phyloP scores from a whole-genome alignment of 306 rosid genomes.

The Fagus sylvatica region DNA sequence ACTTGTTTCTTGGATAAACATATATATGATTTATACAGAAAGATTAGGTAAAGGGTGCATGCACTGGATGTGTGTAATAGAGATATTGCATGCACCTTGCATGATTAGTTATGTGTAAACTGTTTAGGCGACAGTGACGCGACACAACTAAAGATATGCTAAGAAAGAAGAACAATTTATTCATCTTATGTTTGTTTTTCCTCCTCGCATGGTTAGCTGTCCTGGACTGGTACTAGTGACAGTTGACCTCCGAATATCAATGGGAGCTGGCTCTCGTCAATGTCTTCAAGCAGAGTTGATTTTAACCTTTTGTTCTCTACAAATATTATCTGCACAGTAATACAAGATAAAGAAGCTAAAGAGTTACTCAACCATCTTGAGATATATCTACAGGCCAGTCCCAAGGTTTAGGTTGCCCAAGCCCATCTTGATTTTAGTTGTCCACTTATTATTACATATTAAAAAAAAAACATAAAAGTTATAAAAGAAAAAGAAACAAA shows the following conservation, averaged over 20 bases:
- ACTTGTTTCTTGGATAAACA: too few relatives aligned
- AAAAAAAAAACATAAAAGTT: too few relatives aligned
- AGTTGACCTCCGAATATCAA: constrained; percentile 36
- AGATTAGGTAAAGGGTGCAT: not conserved
- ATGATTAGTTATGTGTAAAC: not conserved
- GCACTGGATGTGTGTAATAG: not conserved
- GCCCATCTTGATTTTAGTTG: too few relatives aligned
- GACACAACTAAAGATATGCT: not conserved
- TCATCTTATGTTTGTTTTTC: not conserved
- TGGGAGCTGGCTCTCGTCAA: constrained; percentile 45
- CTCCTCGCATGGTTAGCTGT: not conserved
- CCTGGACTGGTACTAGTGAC: constrained; percentile 30
- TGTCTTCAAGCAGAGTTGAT: constrained; percentile 17
- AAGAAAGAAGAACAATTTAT: not conserved
- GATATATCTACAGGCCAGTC: too few relatives aligned
- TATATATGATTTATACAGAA: not conserved
- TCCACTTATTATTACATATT: too few relatives aligned
- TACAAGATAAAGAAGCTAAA: not conserved
- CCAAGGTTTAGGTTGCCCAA: too few relatives aligned
- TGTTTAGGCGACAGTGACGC: too few relatives aligned
- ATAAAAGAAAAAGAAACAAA: too few relatives aligned
- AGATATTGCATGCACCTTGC: not conserved
- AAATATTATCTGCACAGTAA: constrained; percentile 24
- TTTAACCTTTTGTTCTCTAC: constrained; percentile 31
- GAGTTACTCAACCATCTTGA: too few relatives aligned